phyloP scores from a whole-genome alignment of 768 basidiomycete genomes.

The Nevesoporus exiguus region DNA sequence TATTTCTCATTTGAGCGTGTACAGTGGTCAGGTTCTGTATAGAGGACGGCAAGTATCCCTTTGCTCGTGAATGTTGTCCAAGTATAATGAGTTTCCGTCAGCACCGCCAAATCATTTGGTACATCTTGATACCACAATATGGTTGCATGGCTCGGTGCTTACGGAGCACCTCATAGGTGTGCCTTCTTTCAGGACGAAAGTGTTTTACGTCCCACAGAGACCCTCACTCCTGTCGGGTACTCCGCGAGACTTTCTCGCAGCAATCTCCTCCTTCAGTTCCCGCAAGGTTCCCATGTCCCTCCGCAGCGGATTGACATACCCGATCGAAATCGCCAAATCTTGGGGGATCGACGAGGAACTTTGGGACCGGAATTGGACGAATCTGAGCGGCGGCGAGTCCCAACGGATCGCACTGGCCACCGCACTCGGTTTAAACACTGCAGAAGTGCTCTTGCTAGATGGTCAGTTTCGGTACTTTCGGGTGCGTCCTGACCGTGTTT shows the following conservation, averaged over 20 bases:
- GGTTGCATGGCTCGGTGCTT: neutral
- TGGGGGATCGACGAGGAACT: constrained; percentile 70
- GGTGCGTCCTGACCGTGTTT: neutral
- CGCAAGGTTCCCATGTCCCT: constrained; percentile 33
- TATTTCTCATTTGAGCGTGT: constrained; percentile 73
- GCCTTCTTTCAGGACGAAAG: constrained; percentile 70
- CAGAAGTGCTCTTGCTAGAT: constrained; percentile 76
- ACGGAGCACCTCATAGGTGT: constrained; percentile 48
- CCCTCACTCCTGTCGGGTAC: constrained; percentile 83
- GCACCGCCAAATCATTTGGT: constrained; percentile 51
- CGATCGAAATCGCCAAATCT: constrained; percentile 50
- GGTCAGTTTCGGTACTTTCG: constrained; percentile 43
- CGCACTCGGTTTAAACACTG: constrained; percentile 67
- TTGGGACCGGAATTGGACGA: constrained; percentile 79
- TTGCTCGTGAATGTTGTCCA: neutral
- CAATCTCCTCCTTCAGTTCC: constrained; percentile 50
- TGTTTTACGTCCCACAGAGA: constrained; percentile 86
- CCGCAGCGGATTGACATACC: constrained; percentile 31
- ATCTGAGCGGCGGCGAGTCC: constrained; percentile 81
- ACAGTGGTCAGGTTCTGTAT: constrained; percentile 61
- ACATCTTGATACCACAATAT: constrained; percentile 13
- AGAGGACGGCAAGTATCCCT: constrained; percentile 54
- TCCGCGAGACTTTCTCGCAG: constrained; percentile 66
- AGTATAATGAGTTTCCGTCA: constrained; percentile 22
- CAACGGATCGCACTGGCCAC: constrained; percentile 81